Base-by-base conservation (phyloP, 768 basidiomycete genomes). In the Lentinula sp. region DNA sequence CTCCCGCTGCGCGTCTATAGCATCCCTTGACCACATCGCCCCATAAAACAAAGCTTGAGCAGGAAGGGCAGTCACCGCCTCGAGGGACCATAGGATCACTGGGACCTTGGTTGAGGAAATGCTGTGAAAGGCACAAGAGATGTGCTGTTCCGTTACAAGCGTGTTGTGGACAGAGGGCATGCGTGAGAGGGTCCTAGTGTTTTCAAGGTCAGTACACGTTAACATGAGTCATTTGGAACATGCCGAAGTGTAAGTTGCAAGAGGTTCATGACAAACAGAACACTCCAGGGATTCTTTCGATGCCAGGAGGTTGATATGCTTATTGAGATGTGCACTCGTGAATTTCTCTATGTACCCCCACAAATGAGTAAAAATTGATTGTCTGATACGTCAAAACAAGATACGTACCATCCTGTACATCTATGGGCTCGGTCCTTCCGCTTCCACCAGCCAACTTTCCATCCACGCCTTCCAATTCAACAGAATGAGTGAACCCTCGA, bases 391-490 rank as follows among this genome's bases (percentile, higher is more conserved):
- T 52, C 50, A 54, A 37, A 54, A 54, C 21, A 46, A 56, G 39
- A 61, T 59, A 68, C 72, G 53, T 60, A 87, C 87, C 76, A 65
- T 89, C 88, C 21, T 77, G 80, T 34, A 86, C 79, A 49, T 74
- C 74, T 51, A 90, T 81, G 1, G 87, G 81, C 3, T 78, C 83
- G 34, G 63, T 67, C 54, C 87, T 74, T 16, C 86, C 86, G 16
- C 83, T 78, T 6, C 85, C 86, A 0, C 57, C 50, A 21, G 75
- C 70, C 0, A 82, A 82, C 61, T 84, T 84, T 2, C 86, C 88
- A 68, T 88, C 84, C 0, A 89, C 86, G 34, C 88, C 88, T 70
- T 89, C 88, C 9, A 87, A 68, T 68, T 90, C 88, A 9, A 80
- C 65, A 5, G 71, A 65, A 48, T 67, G 79, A 4, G 76, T 80